Evolutionary conservation across 164 flowering plant species (phyloP), one percentile per base, ranked within the genome.

Genomic region (Nelumbo lutea): DNA sequence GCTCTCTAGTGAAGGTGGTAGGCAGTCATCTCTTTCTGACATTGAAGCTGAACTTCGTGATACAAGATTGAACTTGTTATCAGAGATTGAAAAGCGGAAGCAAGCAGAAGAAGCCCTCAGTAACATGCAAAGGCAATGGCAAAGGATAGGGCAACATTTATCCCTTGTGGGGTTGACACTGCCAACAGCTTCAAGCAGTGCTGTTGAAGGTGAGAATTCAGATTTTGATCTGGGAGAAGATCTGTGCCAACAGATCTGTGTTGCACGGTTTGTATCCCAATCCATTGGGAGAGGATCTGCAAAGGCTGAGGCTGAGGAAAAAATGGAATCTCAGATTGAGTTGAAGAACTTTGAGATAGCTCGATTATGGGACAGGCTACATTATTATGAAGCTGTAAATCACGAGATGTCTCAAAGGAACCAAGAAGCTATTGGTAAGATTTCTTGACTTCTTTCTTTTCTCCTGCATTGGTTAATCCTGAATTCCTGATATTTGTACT

Each of bases 371-470:
- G 97, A 94, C 59, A 77, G 88, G 55, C 77, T 94, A 56, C 85
- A 83, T 66, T 92, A 89, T 75, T 94, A 89, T 71, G 98, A 94
- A 79, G 82, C 88, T 62, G 83, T 94, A 70, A 94, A 94, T 75
- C 79, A 57, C 57, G 99, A 93, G 78, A 96, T 93, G 99, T 90
- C 90, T 46, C 95, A 90, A 61, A 86, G 98, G 78, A 94, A 94
- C 74, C 97, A 90, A 72, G 96, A 90, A 80, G 76, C 85, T 65
- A 52, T 88, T 46, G 98, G 97, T 89, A 52, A 80, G 87, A 38
- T 58, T 61, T 68, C 44, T 62, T 44, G 52, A 11, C 38, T 43
- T 46, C 11, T 38, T 6, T 42, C 10, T 57, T 9, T 45, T 57
- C 55, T 40, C 57, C 27, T 27, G 27, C 27, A 27, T 27, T 27